A percentile compares a stretch with the other conserved stretches of the same genome.
Conservation (phyloP, 805 yeast genomes). For the Kuraishia capsulata region DNA sequence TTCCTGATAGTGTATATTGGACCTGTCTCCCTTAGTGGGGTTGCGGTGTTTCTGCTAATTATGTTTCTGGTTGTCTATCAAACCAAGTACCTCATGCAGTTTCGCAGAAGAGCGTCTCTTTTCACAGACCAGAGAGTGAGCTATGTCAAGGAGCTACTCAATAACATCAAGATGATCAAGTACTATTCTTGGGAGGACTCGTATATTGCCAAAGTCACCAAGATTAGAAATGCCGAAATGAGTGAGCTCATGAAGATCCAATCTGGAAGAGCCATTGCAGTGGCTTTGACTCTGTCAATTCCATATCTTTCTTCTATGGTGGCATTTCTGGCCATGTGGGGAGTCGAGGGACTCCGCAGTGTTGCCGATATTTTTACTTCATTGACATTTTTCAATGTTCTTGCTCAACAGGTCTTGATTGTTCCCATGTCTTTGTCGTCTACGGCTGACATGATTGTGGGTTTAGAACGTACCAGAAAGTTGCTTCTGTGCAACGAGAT, state of each 20-base stretch:
- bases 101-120: constrained; percentile 47
- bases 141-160: constrained; percentile 68
- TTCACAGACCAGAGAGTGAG: constrained; percentile 73
- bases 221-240: constrained; percentile 57
- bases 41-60: constrained; percentile 44
- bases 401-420: constrained; percentile 55
- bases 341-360: constrained; percentile 25
- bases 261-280: constrained; percentile 47
- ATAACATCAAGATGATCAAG: constrained; percentile 73
- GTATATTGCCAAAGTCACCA: constrained; percentile 46
- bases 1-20: constrained; percentile 64
- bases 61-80: constrained; percentile 40
- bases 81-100: constrained; percentile 40
- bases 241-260: constrained; percentile 51
- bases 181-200: constrained; percentile 90
- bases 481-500: constrained; percentile 26
- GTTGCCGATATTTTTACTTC: constrained; percentile 68
- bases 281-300: constrained; percentile 60
- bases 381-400: constrained; percentile 53
- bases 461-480: background rate
- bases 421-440: constrained; percentile 65
- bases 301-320: constrained; percentile 69
- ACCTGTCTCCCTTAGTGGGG: constrained; percentile 62
- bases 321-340: constrained; percentile 33
- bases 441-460: constrained; percentile 58